Evolutionary conservation across 2,329 filamentous ascomycete genomes (phyloP), one percentile per base, ranked within the genome.

Genomic region (Diplodia scrobiculata): DNA sequence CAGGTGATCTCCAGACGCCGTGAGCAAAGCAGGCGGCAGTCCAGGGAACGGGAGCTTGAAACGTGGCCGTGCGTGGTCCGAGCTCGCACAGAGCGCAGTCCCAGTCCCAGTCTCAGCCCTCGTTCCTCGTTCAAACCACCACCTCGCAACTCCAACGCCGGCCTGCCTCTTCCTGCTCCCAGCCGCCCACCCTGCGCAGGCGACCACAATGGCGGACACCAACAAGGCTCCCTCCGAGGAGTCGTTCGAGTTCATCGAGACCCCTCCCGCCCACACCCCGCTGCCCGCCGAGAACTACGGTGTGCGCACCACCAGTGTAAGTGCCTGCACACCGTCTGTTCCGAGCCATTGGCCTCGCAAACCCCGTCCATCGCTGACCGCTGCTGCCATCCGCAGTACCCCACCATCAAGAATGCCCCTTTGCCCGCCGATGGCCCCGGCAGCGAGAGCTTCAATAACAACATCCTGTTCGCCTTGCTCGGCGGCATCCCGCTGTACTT

Each of bases 321-420:
- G 84, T 69, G n/a, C n/a, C 60, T 17, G 45, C 29, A 32, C 41
- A 54, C 34, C 60, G 51, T 47, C 52, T 51, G 70, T 68, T 67
- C 66, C 71, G 69, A 72, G 72, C 75, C 73, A 77, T 76, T 76
- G 75, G 71, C 69, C 67, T 45, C 60, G 67, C 62, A 67, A 38
- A 48, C 29, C 51, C 66, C 53, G 66, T 64, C 68, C 38, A 25
- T n/a, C 17, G 67, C 70, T 69, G 69, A 67, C 32, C 66, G 68
- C 71, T 76, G 70, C 76, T 68, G 68, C 69, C 69, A 17, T 66
- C 38, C 68, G 70, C 75, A 96, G 93, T 94, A 87, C 74, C 89
- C 91, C 36, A 82, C 92, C 68, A 98, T 98, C 81, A 91, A 96
- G 77, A 98, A 98, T 87, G 91, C 89, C 58, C 92, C 95, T 70